Percentiles rank a stretch among this genome's conserved stretches.
phyloP scores from a whole-genome alignment of 225 moss, liverwort and hornwort genomes.

The Polytrichum formosum region DNA sequence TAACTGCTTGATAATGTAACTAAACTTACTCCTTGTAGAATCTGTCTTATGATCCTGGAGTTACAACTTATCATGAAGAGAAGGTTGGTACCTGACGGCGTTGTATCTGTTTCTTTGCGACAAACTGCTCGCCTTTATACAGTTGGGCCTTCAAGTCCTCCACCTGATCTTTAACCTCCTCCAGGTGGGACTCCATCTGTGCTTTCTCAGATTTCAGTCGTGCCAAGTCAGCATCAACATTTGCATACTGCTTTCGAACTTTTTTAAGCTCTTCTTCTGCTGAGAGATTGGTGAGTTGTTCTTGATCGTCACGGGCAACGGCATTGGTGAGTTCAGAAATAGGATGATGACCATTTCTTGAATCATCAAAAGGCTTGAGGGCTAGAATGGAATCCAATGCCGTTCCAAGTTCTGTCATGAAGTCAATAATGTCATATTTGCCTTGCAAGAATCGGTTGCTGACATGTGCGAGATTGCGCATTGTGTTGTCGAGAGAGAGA shows the following conservation, averaged over 20 bases:
- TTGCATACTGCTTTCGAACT: conserved; percentile 12
- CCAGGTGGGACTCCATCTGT: conserved; percentile 30
- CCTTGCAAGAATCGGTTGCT: conserved; percentile 55
- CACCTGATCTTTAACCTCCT: conserved; percentile 20
- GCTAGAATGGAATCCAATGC: conserved; percentile 41
- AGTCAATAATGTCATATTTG: conserved; percentile 49
- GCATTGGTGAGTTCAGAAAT: conserved; percentile 1
- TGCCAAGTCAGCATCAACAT: conserved; percentile 23
- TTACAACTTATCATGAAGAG: neutral
- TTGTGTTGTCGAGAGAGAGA: conserved; percentile 27
- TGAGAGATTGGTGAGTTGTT: conserved; percentile 9
- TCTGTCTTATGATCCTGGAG: neutral
- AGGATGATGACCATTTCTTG: conserved; percentile 1
- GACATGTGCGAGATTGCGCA: conserved; percentile 41
- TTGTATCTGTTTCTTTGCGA: conserved; percentile 10
- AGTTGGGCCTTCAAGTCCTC: conserved; percentile 30
- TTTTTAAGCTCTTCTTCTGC: conserved; percentile 15
- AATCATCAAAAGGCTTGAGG: conserved; percentile 23
- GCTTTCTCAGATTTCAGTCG: conserved; percentile 26
- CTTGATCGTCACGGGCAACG: neutral
- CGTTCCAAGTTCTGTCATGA: conserved; percentile 54
- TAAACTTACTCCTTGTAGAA: too few species aligned
- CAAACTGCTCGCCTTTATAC: conserved; percentile 25
- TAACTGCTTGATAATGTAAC: too few species aligned
- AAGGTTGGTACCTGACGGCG: conserved; percentile 14